Evolutionary conservation across 805 yeast species (phyloP).

Genomic region (Metschnikowia colocasiae): DNA sequence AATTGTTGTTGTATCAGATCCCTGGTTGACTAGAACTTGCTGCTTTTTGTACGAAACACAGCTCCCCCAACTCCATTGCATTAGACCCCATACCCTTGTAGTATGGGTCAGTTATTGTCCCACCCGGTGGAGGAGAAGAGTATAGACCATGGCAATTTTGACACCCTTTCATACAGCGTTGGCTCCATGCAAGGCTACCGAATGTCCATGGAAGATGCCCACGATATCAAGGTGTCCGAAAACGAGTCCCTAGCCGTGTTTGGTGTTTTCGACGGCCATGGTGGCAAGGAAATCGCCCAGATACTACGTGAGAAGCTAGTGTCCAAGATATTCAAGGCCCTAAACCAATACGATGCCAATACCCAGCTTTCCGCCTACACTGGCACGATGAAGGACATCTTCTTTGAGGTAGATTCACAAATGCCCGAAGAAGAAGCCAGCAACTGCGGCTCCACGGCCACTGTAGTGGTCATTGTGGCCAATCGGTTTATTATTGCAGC

Average conservation of each 20-base stretch:
- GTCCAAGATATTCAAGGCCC: slow-evolving; percentile 27
- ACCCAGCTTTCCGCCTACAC: slow-evolving; percentile 16
- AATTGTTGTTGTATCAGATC: not conserved
- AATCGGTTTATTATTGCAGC: slow-evolving; percentile 49
- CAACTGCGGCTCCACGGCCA: slow-evolving; percentile 44
- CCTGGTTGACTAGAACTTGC: not conserved
- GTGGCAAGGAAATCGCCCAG: slow-evolving; percentile 61
- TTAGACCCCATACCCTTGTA: not conserved
- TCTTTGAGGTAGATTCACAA: slow-evolving; percentile 36
- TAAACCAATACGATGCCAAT: slow-evolving; percentile 16
- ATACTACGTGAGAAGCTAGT: slow-evolving; percentile 46
- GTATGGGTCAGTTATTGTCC: slow-evolving; percentile 72
- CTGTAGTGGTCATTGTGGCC: slow-evolving; percentile 30
- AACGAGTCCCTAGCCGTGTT: slow-evolving; percentile 46
- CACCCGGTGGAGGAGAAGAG: slow-evolving; percentile 71
- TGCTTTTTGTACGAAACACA: not conserved
- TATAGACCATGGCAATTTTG: slow-evolving; percentile 45
- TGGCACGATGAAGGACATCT: slow-evolving; percentile 27
- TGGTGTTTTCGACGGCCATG: slow-evolving; percentile 83
- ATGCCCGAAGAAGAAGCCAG: slow-evolving; percentile 24
- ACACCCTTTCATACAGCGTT: slow-evolving; percentile 52
- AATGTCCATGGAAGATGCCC: slow-evolving; percentile 73
- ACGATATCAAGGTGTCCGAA: slow-evolving; percentile 48
- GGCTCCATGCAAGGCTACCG: slow-evolving; percentile 82
- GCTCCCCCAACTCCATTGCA: not conserved